phyloP scores from a whole-genome alignment of 2,329 filamentous ascomycete genomes.

The Parafenestella ontariensis region DNA sequence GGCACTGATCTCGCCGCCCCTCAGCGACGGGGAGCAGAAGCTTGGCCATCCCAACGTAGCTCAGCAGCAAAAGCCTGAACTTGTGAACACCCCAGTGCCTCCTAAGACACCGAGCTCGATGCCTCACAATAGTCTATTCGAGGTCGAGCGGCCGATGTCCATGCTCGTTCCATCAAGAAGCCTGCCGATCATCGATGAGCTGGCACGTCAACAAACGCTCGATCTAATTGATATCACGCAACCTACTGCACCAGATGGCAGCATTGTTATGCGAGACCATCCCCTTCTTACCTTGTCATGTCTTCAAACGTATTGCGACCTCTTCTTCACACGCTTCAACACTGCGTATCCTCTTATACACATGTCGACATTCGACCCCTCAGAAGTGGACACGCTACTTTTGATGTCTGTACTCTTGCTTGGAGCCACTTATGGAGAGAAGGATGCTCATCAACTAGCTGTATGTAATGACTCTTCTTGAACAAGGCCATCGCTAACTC shows the following conservation, averaged over 20 bases:
- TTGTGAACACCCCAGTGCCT: background rate
- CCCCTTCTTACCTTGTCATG: constrained; percentile 59
- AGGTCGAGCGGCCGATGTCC: constrained; percentile 45
- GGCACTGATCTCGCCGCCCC: constrained; percentile 27
- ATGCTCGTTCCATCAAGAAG: constrained; percentile 41
- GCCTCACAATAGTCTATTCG: background rate
- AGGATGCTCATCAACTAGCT: constrained; percentile 65
- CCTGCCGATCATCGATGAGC: constrained; percentile 51
- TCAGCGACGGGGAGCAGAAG: constrained; percentile 19
- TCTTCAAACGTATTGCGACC: constrained; percentile 63
- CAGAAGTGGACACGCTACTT: constrained; percentile 59
- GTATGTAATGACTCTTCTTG: constrained; percentile 36
- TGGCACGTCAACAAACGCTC: constrained; percentile 54
- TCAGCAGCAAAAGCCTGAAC: background rate
- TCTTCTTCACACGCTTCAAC: constrained; percentile 69
- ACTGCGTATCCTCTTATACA: constrained; percentile 67
- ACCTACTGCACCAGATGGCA: constrained; percentile 58
- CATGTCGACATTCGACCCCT: constrained; percentile 63
- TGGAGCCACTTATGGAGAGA: constrained; percentile 67
- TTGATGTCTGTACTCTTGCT: constrained; percentile 64
- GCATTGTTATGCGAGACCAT: constrained; percentile 57
- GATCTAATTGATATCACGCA: constrained; percentile 60
- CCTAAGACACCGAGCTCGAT: background rate
- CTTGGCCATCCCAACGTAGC: background rate
- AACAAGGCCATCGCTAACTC: constrained; percentile 2